Percentiles rank a stretch among this genome's conserved stretches.
Evolutionary conservation across 1,284 basidiomycete genomes (phyloP).

Genomic region (Cutaneotrichosporon cavernicola): DNA sequence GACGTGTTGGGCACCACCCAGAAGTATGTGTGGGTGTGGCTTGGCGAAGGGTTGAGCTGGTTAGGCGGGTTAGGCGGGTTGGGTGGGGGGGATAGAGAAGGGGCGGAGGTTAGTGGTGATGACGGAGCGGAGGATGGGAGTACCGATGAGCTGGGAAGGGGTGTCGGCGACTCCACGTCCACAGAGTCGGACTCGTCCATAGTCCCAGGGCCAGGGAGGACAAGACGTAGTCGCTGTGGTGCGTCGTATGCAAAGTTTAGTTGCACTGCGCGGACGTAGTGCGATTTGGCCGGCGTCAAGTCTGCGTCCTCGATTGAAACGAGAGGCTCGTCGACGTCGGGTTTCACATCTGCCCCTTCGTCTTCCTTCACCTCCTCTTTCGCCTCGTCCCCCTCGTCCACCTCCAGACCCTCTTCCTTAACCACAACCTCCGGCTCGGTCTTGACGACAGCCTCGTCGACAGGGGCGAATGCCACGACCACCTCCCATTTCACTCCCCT

Average conservation of each 20-base stretch:
- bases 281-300: not conserved
- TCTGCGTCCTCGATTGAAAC: not conserved
- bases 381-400: not conserved
- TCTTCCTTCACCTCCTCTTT: not conserved
- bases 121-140: not conserved
- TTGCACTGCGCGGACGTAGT: not conserved
- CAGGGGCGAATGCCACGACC: not conserved
- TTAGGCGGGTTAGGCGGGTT: not conserved
- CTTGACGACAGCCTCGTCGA: not conserved
- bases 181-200: not conserved
- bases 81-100: not conserved
- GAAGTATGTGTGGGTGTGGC: constrained; percentile 40
- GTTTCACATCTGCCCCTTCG: not conserved
- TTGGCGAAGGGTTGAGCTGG: not conserved
- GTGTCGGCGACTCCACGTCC: not conserved
- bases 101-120: not conserved
- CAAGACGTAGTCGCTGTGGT: constrained; percentile 15
- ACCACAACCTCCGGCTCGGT: not conserved
- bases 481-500: not conserved
- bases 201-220: not conserved
- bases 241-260: constrained; percentile 8
- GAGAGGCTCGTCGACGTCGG: not conserved
- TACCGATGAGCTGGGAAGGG: not conserved
- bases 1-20: constrained; percentile 53
- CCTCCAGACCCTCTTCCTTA: not conserved